A percentile compares a stretch with the other conserved stretches of the same genome.
Conservation (phyloP, 176 grass and related monocot genomes). For the Ampelocalamus luodianensis region DNA sequence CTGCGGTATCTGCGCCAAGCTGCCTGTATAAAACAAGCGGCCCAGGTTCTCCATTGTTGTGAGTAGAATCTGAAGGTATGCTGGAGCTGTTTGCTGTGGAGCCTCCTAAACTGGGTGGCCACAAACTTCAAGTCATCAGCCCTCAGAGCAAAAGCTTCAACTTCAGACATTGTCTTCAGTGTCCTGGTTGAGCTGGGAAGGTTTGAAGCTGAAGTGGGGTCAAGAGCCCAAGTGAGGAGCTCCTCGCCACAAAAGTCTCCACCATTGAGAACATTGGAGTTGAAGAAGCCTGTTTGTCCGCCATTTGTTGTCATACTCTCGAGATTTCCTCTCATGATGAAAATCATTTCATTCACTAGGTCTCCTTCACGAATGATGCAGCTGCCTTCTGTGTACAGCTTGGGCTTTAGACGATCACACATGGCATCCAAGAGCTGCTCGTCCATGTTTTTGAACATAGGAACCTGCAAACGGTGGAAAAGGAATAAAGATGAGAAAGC, state of each 20-base stretch:
- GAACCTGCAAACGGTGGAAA: constrained; percentile 57
- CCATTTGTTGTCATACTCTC: constrained; percentile 89
- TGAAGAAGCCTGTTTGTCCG: constrained; percentile 86
- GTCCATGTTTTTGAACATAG: constrained; percentile 98
- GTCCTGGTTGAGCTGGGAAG: constrained; percentile 92
- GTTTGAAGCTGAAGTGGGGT: constrained; percentile 59
- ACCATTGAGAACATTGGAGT: constrained; percentile 73
- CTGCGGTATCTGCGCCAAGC: constrained; percentile 85
- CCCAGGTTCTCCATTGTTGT: constrained; percentile 96
- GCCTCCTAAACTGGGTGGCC: constrained; percentile 80
- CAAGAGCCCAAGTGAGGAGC: constrained; percentile 96
- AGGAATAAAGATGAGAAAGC: neutral
- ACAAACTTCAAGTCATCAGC: constrained; percentile 92
- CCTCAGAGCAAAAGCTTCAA: constrained; percentile 86
- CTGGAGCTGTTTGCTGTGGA: constrained; percentile 86
- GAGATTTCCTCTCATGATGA: constrained; percentile 85
- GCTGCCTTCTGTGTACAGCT: constrained; percentile 81
- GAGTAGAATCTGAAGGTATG: constrained; percentile 91
- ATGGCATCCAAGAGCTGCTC: constrained; percentile 86
- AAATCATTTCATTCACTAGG: constrained; percentile 94
- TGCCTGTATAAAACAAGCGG: constrained; percentile 90
- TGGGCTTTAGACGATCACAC: constrained; percentile 85
- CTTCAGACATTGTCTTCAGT: constrained; percentile 80
- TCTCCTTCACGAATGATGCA: constrained; percentile 86
- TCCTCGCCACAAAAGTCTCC: constrained; percentile 96